These are phyloP conservation scores for Parascedosporium putredinis DNA, from an alignment of 2,329 filamentous ascomycete species.

Conservation along the genomic window DNA sequence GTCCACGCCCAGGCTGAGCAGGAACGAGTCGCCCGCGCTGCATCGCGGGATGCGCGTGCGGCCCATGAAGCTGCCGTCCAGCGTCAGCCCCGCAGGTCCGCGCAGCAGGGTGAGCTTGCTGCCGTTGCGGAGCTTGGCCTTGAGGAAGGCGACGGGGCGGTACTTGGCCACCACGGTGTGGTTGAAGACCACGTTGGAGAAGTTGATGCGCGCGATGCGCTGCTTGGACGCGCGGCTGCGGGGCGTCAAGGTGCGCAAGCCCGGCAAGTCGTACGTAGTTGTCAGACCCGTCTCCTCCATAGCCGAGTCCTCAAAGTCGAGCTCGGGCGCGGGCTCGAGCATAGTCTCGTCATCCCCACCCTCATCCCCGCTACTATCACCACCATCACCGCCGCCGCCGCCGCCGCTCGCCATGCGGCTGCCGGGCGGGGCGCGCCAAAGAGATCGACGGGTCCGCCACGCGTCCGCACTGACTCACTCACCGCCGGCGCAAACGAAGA, in stretches of 20 bases:
- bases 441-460: too few species aligned
- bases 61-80: constrained; percentile 55
- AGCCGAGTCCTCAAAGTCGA: constrained; percentile 40
- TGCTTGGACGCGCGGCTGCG: constrained; percentile 43
- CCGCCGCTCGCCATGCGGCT: not conserved
- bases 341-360: constrained; percentile 14
- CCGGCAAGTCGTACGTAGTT: constrained; percentile 50
- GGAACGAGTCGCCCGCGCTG: constrained; percentile 41
- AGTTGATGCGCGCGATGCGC: constrained; percentile 45
- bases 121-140: constrained; percentile 44
- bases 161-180: constrained; percentile 52
- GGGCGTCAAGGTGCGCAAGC: constrained; percentile 44
- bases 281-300: constrained; percentile 51
- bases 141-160: constrained; percentile 48
- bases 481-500: too few species aligned
- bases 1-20: constrained; percentile 48
- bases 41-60: constrained; percentile 44
- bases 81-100: constrained; percentile 45
- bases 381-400: not conserved
- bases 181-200: constrained; percentile 40
- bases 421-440: too few species aligned
- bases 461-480: too few species aligned
- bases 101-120: constrained; percentile 45
- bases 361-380: constrained; percentile 11
- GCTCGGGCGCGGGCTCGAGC: constrained; percentile 17